phyloP scores from a whole-genome alignment of 768 basidiomycete species.

The Suillus bovinus region DNA sequence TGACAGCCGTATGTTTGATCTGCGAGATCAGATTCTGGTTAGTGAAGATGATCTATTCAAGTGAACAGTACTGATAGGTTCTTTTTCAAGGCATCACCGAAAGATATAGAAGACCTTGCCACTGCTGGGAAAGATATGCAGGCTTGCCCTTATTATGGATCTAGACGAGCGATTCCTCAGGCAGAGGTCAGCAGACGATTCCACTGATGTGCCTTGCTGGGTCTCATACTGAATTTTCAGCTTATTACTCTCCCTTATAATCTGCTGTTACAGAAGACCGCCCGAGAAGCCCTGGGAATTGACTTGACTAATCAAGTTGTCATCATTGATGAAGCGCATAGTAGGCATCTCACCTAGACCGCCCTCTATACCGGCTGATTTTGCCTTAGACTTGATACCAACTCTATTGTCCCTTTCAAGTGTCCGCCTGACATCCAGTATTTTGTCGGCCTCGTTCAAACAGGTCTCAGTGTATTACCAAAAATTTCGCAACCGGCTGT shows the following conservation, averaged over 20 bases:
- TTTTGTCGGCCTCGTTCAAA: slow-evolving; percentile 59
- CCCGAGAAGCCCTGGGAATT: slow-evolving; percentile 87
- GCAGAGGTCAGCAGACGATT: slow-evolving; percentile 64
- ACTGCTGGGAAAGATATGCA: slow-evolving; percentile 62
- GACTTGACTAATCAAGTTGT: slow-evolving; percentile 83
- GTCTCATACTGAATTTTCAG: slow-evolving; percentile 37
- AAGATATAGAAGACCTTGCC: slow-evolving; percentile 94
- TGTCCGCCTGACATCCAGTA: slow-evolving; percentile 55
- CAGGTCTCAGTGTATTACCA: slow-evolving; percentile 80
- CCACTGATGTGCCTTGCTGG: background rate
- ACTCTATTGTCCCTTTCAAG: slow-evolving; percentile 88
- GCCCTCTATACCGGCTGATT: background rate
- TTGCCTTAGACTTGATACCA: slow-evolving; percentile 73
- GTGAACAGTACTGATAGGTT: background rate
- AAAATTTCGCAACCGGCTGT: slow-evolving; percentile 77
- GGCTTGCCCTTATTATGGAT: slow-evolving; percentile 93
- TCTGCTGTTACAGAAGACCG: slow-evolving; percentile 77
- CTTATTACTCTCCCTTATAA: slow-evolving; percentile 94
- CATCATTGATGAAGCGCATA: slow-evolving; percentile 96
- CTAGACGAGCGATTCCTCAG: slow-evolving; percentile 82
- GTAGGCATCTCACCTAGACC: slow-evolving; percentile 44
- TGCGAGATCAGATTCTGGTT: slow-evolving; percentile 86
- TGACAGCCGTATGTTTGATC: slow-evolving; percentile 70
- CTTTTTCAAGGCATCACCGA: slow-evolving; percentile 70
- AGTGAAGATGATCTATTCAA: slow-evolving; percentile 1